Evolutionary conservation across 768 basidiomycete species (phyloP).

Genomic region (Albatrellus ellisii): DNA sequence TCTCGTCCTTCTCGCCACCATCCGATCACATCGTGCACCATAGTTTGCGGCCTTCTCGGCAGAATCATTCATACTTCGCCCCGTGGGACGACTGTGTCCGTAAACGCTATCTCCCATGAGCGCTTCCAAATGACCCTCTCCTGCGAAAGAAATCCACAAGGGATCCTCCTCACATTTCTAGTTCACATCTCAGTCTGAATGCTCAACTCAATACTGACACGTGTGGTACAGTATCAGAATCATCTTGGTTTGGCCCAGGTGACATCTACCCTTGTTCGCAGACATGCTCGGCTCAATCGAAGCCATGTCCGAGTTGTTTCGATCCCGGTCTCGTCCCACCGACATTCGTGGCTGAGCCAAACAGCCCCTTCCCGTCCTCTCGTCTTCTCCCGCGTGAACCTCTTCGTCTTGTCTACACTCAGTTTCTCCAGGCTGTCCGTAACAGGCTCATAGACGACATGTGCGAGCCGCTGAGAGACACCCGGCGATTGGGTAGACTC

Average conservation of each 20-base stretch:
- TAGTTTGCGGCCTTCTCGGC: no score
- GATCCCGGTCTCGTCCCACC: conserved; percentile 12
- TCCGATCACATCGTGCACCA: no score
- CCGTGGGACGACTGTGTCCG: no score
- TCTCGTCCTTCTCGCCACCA: no score
- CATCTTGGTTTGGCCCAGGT: conserved; percentile 31
- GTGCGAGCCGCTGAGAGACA: conserved; percentile 11
- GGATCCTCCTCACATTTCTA: no score
- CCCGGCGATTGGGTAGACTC: conserved; percentile 32
- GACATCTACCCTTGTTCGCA: conserved; percentile 41
- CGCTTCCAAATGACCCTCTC: no score
- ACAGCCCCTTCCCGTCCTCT: conserved; percentile 1
- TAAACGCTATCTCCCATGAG: no score
- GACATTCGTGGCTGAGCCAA: conserved; percentile 1
- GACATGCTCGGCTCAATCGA: conserved; percentile 26
- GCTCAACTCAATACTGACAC: conserved; percentile 2
- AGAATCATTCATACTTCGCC: no score
- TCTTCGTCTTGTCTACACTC: conserved; percentile 26
- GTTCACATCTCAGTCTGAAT: no score
- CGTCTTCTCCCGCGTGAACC: conserved; percentile 26
- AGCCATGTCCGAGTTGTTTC: conserved; percentile 28
- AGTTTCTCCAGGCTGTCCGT: conserved; percentile 55
- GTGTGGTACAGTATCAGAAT: conserved; percentile 25
- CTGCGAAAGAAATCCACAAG: no score
- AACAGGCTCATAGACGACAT: conserved; percentile 40